These are phyloP conservation scores for Pulveroboletus ravenelii DNA, from an alignment of 768 basidiomycete genomes.

Conservation along the genomic window DNA sequence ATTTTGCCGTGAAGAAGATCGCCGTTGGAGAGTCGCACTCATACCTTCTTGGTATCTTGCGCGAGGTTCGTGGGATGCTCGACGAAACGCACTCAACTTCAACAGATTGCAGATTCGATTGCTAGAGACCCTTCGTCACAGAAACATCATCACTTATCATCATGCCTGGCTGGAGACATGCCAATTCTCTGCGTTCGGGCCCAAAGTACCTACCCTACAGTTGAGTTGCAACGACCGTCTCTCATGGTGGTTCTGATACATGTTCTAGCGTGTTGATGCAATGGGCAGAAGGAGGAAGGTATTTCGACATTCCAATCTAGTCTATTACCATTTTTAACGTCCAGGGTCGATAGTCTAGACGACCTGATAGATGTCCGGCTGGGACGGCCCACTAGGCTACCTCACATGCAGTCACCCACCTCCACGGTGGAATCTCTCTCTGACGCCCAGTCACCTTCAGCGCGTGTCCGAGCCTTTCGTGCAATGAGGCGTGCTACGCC, in stretches of 20 bases:
- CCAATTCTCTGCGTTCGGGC: constrained; percentile 86
- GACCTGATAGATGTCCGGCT: constrained; percentile 80
- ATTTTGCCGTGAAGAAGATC: constrained; percentile 95
- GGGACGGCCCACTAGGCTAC: constrained; percentile 47
- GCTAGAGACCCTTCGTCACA: constrained; percentile 81
- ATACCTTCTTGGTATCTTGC: constrained; percentile 77
- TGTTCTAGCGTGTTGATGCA: constrained; percentile 75
- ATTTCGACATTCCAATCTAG: not conserved
- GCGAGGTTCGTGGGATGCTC: constrained; percentile 48
- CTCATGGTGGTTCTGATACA: not conserved
- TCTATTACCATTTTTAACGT: not conserved
- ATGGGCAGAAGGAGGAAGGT: constrained; percentile 87
- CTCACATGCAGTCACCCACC: constrained; percentile 37
- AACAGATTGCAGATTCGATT: constrained; percentile 58
- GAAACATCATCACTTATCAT: constrained; percentile 93
- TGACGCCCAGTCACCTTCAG: constrained; percentile 54
- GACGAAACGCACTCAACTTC: not conserved
- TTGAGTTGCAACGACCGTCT: constrained; percentile 34
- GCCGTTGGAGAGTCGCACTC: constrained; percentile 88
- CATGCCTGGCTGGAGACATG: constrained; percentile 89
- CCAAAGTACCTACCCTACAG: constrained; percentile 85
- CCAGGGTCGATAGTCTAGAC: constrained; percentile 49
- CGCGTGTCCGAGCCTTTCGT: constrained; percentile 72
- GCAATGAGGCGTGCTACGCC: constrained; percentile 61
- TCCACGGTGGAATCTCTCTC: constrained; percentile 22